phyloP scores from a whole-genome alignment of 2,329 filamentous ascomycete genomes.

The Geosmithia morbida region DNA sequence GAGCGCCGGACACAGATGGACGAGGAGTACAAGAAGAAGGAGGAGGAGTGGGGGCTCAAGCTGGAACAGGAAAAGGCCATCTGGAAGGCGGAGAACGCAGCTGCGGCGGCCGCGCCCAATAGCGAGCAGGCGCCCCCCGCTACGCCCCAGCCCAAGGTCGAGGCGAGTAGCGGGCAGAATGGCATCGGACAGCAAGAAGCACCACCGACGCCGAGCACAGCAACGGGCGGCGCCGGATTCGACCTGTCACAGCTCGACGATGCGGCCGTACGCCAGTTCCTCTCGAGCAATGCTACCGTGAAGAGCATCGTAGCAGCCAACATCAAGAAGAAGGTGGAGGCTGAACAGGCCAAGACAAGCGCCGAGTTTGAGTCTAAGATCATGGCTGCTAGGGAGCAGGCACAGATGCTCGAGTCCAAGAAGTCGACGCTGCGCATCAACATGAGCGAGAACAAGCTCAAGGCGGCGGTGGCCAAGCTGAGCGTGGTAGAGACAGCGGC shows the following conservation, averaged over 20 bases:
- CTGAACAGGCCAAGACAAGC: slow-evolving; percentile 32
- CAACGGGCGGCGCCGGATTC: slow-evolving; percentile 6
- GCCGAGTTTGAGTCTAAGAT: slow-evolving; percentile 38
- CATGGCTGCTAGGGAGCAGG: slow-evolving; percentile 41
- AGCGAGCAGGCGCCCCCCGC: slow-evolving; percentile 11
- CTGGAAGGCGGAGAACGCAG: slow-evolving; percentile 38
- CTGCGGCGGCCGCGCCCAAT: slow-evolving; percentile 7
- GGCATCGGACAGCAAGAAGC: background rate
- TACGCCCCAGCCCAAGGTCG: slow-evolving; percentile 24
- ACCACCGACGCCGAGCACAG: slow-evolving; percentile 18
- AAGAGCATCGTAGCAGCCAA: slow-evolving; percentile 45
- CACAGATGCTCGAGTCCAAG: slow-evolving; percentile 59
- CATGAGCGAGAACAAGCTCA: slow-evolving; percentile 59
- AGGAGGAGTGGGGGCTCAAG: slow-evolving; percentile 36
- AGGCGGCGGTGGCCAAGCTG: slow-evolving; percentile 54
- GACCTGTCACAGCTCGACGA: slow-evolving; percentile 38
- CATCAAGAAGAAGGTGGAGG: slow-evolving; percentile 49
- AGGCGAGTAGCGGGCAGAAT: slow-evolving; percentile 11
- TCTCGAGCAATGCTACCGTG: slow-evolving; percentile 40
- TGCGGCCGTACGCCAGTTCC: slow-evolving; percentile 38
- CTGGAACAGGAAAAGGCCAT: slow-evolving; percentile 51
- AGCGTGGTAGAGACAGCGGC: slow-evolving; percentile 69
- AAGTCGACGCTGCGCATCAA: slow-evolving; percentile 62
- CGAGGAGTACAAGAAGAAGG: slow-evolving; percentile 50
- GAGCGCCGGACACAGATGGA: slow-evolving; percentile 57